Evolutionary conservation across 1,284 basidiomycete genomes (phyloP).

Genomic region (Puccinia coronata): DNA sequence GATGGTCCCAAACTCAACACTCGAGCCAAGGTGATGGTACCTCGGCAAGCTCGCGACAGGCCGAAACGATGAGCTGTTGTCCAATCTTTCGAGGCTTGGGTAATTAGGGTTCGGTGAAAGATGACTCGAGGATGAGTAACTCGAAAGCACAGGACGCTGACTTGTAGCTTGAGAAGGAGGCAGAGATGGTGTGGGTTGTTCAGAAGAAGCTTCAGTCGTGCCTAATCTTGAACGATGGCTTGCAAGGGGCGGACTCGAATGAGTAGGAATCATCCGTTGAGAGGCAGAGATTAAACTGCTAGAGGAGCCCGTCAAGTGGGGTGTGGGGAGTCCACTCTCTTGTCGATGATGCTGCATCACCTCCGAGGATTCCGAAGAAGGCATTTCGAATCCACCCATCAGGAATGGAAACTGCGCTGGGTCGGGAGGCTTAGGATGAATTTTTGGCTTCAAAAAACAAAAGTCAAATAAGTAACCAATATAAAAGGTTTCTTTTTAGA

Average conservation of each 20-base stretch:
- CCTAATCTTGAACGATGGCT: neutral
- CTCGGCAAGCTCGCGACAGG: neutral
- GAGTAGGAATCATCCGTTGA: neutral
- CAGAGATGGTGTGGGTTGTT: neutral
- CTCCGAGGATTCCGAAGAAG: neutral
- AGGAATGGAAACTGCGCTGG: neutral
- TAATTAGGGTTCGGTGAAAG: neutral
- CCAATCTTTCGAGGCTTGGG: neutral
- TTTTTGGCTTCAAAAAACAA: neutral
- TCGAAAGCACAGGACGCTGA: neutral
- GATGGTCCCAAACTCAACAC: slow-evolving; percentile 2
- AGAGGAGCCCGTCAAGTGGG: neutral
- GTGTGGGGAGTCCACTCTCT: slow-evolving; percentile 8
- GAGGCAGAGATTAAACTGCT: neutral
- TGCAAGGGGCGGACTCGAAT: neutral
- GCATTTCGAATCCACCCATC: neutral
- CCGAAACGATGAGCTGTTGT: neutral
- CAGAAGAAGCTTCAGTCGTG: neutral
- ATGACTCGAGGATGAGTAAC: slow-evolving; percentile 1
- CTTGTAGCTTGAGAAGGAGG: neutral
- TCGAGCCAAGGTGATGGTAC: neutral
- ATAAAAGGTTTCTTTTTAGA: too few species aligned
- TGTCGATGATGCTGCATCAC: neutral
- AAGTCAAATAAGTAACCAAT: too few species aligned
- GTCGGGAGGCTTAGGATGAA: neutral